Evolutionary conservation across 306 rosid genomes (phyloP).

Genomic region (Rosa persica): DNA sequence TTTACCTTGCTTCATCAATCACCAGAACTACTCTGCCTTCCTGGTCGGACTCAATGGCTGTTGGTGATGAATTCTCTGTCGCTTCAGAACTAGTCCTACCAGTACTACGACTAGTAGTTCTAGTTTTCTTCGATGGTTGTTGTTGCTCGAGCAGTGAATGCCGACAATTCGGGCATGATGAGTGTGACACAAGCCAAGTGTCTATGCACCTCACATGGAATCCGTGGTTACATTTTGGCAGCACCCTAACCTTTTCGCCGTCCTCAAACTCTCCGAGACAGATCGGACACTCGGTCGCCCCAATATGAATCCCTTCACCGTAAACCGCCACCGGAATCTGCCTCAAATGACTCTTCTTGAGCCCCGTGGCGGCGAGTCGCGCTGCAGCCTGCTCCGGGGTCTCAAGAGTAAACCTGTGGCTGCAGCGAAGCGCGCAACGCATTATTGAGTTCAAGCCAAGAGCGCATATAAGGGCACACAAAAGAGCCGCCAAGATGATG

Average conservation of each 20-base stretch:
- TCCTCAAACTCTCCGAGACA: conserved; percentile 75
- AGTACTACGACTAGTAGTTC: background rate
- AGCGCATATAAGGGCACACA: conserved; percentile 68
- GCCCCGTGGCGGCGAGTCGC: conserved; percentile 46
- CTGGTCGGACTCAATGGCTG: conserved; percentile 20
- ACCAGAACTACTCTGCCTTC: conserved; percentile 27
- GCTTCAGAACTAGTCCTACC: background rate
- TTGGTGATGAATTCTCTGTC: conserved; percentile 9
- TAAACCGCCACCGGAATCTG: conserved; percentile 69
- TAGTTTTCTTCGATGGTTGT: conserved; percentile 5
- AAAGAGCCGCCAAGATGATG: conserved; percentile 65
- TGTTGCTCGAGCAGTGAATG: conserved; percentile 43
- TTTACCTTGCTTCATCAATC: conserved; percentile 34
- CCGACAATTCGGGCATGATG: conserved; percentile 90
- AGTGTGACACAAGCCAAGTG: conserved; percentile 73
- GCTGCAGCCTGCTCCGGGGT: conserved; percentile 39
- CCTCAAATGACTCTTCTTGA: conserved; percentile 52
- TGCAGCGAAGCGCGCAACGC: conserved; percentile 53
- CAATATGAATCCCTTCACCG: conserved; percentile 43
- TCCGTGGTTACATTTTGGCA: conserved; percentile 80
- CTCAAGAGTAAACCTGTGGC: conserved; percentile 44
- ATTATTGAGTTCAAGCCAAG: conserved; percentile 72
- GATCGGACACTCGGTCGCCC: conserved; percentile 79
- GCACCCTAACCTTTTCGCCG: conserved; percentile 63
- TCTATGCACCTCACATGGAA: conserved; percentile 86